phyloP scores from a whole-genome alignment of 225 moss, liverwort and hornwort genomes.

The Sphagnum contortum region DNA sequence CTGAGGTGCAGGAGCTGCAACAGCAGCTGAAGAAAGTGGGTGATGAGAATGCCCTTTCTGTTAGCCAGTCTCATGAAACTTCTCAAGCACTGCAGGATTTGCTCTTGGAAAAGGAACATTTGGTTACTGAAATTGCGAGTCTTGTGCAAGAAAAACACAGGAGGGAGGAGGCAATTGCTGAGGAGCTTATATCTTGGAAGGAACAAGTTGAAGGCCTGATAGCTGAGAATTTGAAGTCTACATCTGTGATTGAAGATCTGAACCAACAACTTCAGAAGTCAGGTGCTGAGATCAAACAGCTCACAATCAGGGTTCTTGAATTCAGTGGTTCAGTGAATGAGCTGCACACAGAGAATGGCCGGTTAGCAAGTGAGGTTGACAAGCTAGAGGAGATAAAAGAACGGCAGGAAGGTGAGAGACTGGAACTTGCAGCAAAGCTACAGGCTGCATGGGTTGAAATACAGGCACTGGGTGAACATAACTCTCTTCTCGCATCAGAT shows the following conservation, averaged over 20 bases:
- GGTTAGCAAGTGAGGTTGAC: constrained; percentile 31
- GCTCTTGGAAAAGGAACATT: constrained; percentile 16
- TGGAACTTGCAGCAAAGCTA: constrained; percentile 37
- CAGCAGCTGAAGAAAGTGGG: constrained; percentile 9
- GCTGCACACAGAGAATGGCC: constrained; percentile 16
- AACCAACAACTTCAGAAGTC: constrained; percentile 16
- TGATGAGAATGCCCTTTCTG: constrained; percentile 19
- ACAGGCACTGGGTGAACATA: constrained; percentile 31
- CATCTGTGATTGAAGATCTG: constrained; percentile 11
- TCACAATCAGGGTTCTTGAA: constrained; percentile 12
- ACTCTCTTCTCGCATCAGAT: constrained; percentile 27
- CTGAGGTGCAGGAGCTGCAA: constrained; percentile 18
- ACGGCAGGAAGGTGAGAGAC: constrained; percentile 37
- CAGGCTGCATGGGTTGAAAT: constrained; percentile 47
- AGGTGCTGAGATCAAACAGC: constrained; percentile 8
- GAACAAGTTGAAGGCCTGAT: constrained; percentile 17
- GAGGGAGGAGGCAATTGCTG: constrained; percentile 10
- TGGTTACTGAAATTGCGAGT: constrained; percentile 13
- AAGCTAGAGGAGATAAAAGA: constrained; percentile 49
- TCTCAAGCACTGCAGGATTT: constrained; percentile 10
- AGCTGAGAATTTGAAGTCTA: constrained; percentile 14
- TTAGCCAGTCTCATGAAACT: constrained; percentile 13
- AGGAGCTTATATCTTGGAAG: constrained; percentile 13
- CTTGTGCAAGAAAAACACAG: constrained; percentile 15
- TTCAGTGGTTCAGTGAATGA: constrained; percentile 21